These are phyloP conservation scores for Penicillium sclerotigenum DNA, from an alignment of 2,329 filamentous ascomycete genomes.

Conservation along the genomic window DNA sequence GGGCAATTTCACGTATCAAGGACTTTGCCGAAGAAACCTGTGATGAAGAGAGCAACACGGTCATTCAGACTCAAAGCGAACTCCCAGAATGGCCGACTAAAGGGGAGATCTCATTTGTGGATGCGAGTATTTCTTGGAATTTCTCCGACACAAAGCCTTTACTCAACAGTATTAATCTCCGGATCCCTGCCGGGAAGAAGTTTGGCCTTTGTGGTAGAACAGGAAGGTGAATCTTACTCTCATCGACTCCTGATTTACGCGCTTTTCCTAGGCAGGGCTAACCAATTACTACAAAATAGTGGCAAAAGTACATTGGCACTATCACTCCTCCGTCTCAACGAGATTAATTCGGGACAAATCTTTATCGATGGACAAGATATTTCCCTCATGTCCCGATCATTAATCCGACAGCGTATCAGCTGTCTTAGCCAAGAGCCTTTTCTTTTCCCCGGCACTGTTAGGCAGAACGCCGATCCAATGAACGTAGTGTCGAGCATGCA, in stretches of 20 bases:
- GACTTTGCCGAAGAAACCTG: constrained; percentile 44
- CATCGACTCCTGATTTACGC: too few relatives aligned
- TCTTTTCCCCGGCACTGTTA: constrained; percentile 22
- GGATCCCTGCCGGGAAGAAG: constrained; percentile 31
- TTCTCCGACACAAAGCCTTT: too few relatives aligned
- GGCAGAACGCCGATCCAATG: constrained; percentile 31
- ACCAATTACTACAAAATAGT: too few relatives aligned
- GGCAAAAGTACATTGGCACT: constrained; percentile 23
- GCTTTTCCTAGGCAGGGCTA: too few relatives aligned
- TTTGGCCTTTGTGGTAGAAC: constrained; percentile 35
- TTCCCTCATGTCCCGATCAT: constrained; percentile 16
- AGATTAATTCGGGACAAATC: constrained; percentile 25
- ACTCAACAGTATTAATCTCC: too few relatives aligned
- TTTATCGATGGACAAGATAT: constrained; percentile 27
- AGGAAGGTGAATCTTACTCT: constrained; percentile 13
- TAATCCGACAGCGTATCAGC: constrained; percentile 20
- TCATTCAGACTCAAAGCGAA: too few relatives aligned
- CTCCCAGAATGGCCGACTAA: constrained; percentile 24
- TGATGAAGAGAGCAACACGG: constrained; percentile 19
- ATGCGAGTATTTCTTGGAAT: constrained; percentile 23
- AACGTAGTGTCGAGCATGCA: too few relatives aligned
- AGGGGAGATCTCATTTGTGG: constrained; percentile 21
- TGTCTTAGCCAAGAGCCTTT: constrained; percentile 29
- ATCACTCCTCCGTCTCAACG: constrained; percentile 27
- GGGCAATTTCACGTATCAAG: constrained; percentile 54